Conservation (phyloP, 2,329 filamentous ascomycete species). For the Colletotrichum sp. region DNA sequence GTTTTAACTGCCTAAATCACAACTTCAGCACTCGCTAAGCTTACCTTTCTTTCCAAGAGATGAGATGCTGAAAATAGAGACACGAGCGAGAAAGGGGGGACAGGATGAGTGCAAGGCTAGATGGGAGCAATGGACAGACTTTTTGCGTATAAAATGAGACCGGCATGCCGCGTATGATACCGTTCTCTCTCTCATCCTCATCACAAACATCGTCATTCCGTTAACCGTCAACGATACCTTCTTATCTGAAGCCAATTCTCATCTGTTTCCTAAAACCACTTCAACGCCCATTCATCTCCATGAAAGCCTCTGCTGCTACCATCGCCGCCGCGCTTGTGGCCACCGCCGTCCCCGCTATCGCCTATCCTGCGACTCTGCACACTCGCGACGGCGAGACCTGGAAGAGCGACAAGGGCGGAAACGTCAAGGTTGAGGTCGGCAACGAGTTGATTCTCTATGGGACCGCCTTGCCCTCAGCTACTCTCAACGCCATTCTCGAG, state of each 20-base stretch:
- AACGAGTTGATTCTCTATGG: neutral
- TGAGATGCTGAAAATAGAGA: neutral
- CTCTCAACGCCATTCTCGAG: neutral
- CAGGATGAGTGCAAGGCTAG: neutral
- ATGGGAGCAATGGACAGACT: neutral
- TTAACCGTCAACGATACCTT: neutral
- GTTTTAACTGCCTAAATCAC: neutral
- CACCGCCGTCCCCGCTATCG: neutral
- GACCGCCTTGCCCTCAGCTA: neutral
- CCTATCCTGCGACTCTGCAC: neutral
- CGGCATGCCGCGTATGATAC: neutral
- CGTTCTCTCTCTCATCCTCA: neutral
- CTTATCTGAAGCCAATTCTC: neutral
- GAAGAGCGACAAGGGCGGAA: neutral
- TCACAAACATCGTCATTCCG: neutral
- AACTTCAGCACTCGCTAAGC: neutral
- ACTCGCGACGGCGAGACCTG: neutral
- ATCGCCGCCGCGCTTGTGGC: neutral
- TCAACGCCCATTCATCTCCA: neutral
- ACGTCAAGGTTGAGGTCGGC: neutral
- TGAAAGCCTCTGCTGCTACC: neutral
- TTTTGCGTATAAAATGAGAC: neutral
- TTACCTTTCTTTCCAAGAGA: neutral
- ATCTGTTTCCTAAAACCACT: neutral
- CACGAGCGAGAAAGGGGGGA: neutral